Base-by-base conservation (phyloP, 2,329 filamentous ascomycete genomes). In the Metarhizium guizhouense region DNA sequence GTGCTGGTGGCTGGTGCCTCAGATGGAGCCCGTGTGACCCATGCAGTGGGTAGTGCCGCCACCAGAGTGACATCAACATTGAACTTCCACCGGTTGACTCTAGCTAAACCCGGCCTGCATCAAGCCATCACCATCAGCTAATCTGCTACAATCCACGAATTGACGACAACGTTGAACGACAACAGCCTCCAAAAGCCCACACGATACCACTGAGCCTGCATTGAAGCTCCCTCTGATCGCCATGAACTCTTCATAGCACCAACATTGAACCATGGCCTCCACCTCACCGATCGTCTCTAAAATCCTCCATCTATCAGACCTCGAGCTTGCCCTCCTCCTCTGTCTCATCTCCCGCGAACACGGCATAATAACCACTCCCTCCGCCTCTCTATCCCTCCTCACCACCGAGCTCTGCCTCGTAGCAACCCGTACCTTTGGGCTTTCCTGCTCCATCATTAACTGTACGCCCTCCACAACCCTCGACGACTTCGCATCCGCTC, bases 281-380 rank as follows among this genome's bases (percentile, higher is more conserved):
- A 47, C 49, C 48, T 49, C 56, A 18, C 30, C 47, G 50, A 48
- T 91, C 59, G 74, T 86, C 58, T 76, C 81, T 60, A 87, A 86
- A 70, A 81, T 95, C 63, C 87, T 92, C 66, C 80, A 83, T 62
- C 78, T 97, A 60, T 88, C 86, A 65, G 92, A 96, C 73, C 79
- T 96, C 45, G 92, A 96, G 72, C 82, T 97, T 57, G 94, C 93
- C 29, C 75, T 88, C 14, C 79, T 97, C 45, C 81, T 96, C 52
- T 92, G 87, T 67, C 81, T 97, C 53, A 79, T 91, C 59, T 84
- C 86, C 57, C 81, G 86, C 61, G 88, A 96, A 70, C 92, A 97
- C 70, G 96, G 90, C 73, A 84, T 97, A 63, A 84, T 97, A 65
- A 87, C 90, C 70, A 88, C 89, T 16, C 81, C 85, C 2, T 68